Evolutionary conservation across 176 grass and related monocot species (phyloP), one percentile per base, ranked within the genome.

Genomic region (Carex myosuroides): DNA sequence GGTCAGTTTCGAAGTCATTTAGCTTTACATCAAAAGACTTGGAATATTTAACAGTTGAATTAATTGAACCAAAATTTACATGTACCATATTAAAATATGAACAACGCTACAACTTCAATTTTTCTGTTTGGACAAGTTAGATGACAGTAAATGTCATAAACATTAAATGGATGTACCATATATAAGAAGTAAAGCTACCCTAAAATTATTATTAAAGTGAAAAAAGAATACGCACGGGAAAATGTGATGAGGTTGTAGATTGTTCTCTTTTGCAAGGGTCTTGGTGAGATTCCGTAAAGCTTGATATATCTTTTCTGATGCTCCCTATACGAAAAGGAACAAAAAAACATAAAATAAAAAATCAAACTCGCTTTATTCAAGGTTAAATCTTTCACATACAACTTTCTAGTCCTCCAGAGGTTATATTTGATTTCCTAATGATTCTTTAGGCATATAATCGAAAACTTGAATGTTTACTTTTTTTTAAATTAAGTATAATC

Each of bases 281-380:
- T 13, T 33, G 20, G 22, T 63, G 41, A 21, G 44, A 17, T 44
- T 68, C 30, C 80, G 57, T 62, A 83, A 50, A 83, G 80, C 80
- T 68, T 83, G 35, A 42, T 83, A 83, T 83, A 83, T 65, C 44
- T 29, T 29, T 12, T 62, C 57, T 53, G 60, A 65, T 33, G 54
- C 42, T 10, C 63, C 80, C 80, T 83, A 81, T 37, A 60, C 4
- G 0, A 73, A 70, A 73, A 73, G 10, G 41, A 21, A 48, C 54
- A 48, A 65, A 60, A 11, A 81, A 32, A 62, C 8, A 82, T 3
- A 52, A 70, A 50, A 13, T 29, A n/a, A 46, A 55, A 54, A 14
- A 55, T 50, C 16, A 8, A 76, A 55, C 73, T 77, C 22, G 18
- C 24, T 77, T 55, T 6, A 48, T 77, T 77, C 22, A 77, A 77